Evolutionary conservation across 2,329 filamentous ascomycete species (phyloP).

Genomic region (Xylariaceae sp.): DNA sequence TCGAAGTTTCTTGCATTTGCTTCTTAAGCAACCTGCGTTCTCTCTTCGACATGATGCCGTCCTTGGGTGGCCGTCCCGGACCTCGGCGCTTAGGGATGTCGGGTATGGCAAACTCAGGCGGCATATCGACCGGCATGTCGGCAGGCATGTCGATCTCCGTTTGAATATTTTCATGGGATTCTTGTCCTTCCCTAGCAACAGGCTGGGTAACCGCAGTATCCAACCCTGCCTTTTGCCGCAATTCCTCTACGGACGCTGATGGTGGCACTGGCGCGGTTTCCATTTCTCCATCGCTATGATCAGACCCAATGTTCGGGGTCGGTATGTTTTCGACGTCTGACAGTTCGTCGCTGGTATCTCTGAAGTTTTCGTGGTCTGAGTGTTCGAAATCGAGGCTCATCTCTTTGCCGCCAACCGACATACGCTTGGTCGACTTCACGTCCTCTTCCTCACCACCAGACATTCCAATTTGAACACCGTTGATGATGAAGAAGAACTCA

Average conservation of each 20-base stretch:
- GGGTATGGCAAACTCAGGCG: constrained; percentile 35
- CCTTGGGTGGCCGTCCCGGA: constrained; percentile 75
- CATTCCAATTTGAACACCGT: constrained; percentile 52
- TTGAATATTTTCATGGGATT: constrained; percentile 7
- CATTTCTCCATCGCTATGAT: constrained; percentile 29
- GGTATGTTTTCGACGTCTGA: constrained; percentile 42
- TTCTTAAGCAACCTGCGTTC: constrained; percentile 63
- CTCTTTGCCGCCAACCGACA: constrained; percentile 56
- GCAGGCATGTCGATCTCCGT: constrained; percentile 12
- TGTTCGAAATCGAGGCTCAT: constrained; percentile 72
- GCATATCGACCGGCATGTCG: constrained; percentile 17
- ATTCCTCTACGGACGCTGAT: background rate
- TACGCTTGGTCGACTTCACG: constrained; percentile 42
- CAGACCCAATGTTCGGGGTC: constrained; percentile 33
- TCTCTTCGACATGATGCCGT: constrained; percentile 77
- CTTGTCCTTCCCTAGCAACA: constrained; percentile 8
- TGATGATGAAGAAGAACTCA: constrained; percentile 62
- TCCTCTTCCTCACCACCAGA: constrained; percentile 53
- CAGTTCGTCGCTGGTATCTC: constrained; percentile 51
- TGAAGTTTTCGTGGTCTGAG: constrained; percentile 51
- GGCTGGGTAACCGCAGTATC: constrained; percentile 5
- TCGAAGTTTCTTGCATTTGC: constrained; percentile 46
- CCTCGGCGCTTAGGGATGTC: constrained; percentile 62
- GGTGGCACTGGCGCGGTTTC: background rate
- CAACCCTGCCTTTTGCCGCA: background rate